These are phyloP conservation scores for Aspergillus bombycis DNA, from an alignment of 2,329 filamentous ascomycete species.

Conservation along the genomic window DNA sequence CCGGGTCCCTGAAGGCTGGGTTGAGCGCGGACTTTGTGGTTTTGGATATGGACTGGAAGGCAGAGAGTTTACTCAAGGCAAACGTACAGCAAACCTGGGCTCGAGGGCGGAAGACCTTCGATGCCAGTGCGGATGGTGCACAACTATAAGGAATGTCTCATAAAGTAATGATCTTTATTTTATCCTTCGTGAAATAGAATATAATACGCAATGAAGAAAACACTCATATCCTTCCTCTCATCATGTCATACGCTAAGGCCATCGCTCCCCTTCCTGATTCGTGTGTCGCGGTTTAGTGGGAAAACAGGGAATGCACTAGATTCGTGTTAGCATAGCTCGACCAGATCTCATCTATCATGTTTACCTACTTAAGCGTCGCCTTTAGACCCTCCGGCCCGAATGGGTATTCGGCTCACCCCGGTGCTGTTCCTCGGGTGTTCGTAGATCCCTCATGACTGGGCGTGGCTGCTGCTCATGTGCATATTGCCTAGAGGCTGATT, in stretches of 20 bases:
- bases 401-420: not conserved
- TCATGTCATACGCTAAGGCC: not conserved
- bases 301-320: not conserved
- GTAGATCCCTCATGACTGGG: not conserved
- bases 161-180: not conserved
- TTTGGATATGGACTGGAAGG: constrained; percentile 47
- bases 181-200: not conserved
- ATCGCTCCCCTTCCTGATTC: not conserved
- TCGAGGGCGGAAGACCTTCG: constrained; percentile 35
- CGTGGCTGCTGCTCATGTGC: not conserved
- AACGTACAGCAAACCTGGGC: constrained; percentile 52
- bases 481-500: not conserved
- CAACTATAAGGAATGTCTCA: not conserved
- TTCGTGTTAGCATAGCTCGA: not conserved
- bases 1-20: constrained; percentile 45
- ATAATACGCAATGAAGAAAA: not conserved
- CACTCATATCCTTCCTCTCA: not conserved
- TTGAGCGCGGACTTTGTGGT: constrained; percentile 50
- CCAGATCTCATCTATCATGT: not conserved
- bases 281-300: not conserved
- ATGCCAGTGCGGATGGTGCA: not conserved
- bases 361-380: not conserved
- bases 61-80: constrained; percentile 45
- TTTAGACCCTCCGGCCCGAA: not conserved
- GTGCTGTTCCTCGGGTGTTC: not conserved